A percentile compares a stretch with the other conserved stretches of the same genome.
phyloP scores from a whole-genome alignment of 2,329 filamentous ascomycete genomes.

The Cercospora sp. region DNA sequence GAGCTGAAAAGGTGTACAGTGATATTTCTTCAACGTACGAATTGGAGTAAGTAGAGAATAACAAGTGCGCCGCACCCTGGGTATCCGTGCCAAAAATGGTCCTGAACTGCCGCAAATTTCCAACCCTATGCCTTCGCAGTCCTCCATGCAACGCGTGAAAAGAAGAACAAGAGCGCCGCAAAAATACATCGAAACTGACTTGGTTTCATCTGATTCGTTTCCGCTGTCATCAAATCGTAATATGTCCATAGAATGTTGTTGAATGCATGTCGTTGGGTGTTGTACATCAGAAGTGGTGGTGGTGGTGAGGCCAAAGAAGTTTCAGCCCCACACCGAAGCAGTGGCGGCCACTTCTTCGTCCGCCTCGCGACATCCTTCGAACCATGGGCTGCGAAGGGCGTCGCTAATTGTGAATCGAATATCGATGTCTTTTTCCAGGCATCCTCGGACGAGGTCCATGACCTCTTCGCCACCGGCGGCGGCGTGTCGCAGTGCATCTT shows the following conservation, averaged over 20 bases:
- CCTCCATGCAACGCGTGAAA: not conserved
- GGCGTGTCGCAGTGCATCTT: slow-evolving; percentile 50
- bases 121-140: not conserved
- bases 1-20: not conserved
- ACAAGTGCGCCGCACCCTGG: not conserved
- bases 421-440: slow-evolving; percentile 58
- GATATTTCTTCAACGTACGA: not conserved
- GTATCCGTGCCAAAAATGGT: not conserved
- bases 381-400: slow-evolving; percentile 58
- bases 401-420: slow-evolving; percentile 60
- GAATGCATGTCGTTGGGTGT: not conserved
- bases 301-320: not conserved
- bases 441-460: slow-evolving; percentile 60
- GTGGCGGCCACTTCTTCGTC: slow-evolving; percentile 24
- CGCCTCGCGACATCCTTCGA: slow-evolving; percentile 41
- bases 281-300: slow-evolving; percentile 1
- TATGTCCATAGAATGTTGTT: slow-evolving; percentile 5
- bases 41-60: not conserved
- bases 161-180: not conserved
- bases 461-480: slow-evolving; percentile 49
- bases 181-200: not conserved
- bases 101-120: not conserved
- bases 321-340: slow-evolving; percentile 9
- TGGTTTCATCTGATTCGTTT: slow-evolving; percentile 1
- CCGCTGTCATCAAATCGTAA: slow-evolving; percentile 11